Base-by-base conservation (phyloP, 2,329 filamentous ascomycete genomes). In the Phialemoniopsis sp. region DNA sequence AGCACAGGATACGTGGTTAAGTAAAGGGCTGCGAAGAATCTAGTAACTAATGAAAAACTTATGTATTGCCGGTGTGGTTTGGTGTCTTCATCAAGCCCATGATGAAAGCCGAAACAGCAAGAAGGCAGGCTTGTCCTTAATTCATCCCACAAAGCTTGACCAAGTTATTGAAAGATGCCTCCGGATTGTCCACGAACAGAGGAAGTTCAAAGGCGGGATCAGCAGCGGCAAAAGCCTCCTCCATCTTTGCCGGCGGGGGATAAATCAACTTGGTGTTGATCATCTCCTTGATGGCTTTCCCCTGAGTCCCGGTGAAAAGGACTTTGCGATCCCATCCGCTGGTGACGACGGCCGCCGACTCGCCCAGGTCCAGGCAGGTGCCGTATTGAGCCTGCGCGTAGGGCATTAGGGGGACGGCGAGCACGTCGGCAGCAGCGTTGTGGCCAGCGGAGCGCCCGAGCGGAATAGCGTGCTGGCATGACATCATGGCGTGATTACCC, bases 401-500 rank as follows among this genome's bases (percentile, higher is more conserved):
- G 0, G 43, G 18, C 2, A 52, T 29, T 3, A 43, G 36, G 0
- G 51, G 35, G 12, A 54, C 40, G 2, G 42, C 44, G 1, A 67
- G 50, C 0, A 67, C 41, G 18, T 61, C 55, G 3, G 58, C 58
- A 2, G 58, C 56, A 1, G 57, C 56, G 40, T 62, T 63, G 32
- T 64, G 39, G 1, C 60, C 58, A 0, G 58, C 50, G 3, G 56
- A 40, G 1, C 61, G 60, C 4, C 63, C 64, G 2, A 66, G 51
- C 2, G 46, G 31, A 13, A 57, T 36, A 3, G 63, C 64, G 36
- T 67, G 63, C 44, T 67, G 63, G 40, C 64, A 67, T 2, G 56
- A 64, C 58, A 64, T 66, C 14, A 63, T 34, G 2, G 57, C 49
- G 14, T 51, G 29, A 29, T 63, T 49, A 3, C 55, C 56, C 1